Evolutionary conservation across 768 basidiomycete species (phyloP), one percentile per base, ranked within the genome.

Genomic region (Roridomyces roridus): DNA sequence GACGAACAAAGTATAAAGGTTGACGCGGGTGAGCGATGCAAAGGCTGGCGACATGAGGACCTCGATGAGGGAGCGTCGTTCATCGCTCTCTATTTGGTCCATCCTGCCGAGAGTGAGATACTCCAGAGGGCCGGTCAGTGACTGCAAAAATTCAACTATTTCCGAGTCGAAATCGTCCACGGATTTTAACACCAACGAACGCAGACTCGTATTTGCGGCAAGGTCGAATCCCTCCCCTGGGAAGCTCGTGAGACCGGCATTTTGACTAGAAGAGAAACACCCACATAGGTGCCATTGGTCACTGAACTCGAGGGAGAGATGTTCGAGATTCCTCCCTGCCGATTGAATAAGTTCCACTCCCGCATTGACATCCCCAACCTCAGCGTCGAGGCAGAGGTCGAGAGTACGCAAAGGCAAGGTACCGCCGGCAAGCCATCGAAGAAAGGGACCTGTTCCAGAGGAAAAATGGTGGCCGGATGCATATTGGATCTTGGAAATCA

Each of bases 271-370:
- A 26, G 26, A 18, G 9, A 37, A 6, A 20, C 46, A 55, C 51
- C 21, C 40, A 60, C 55, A 62, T 11, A 53, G 6, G 5, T 50
- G 40, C 54, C 54, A 62, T 37, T 57, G 56, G 15, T 57, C 56
- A 24, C 5, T 12, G 31, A 62, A 62, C 8, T 4, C 23, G n/a
- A 62, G 52, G 21, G 25, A 52, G 12, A 62, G 52, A n/a, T 47
- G 40, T 36, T 35, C 26, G 14, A 62, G 56, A 37, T 46, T 40
- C 6, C 18, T 9, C 10, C 44, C 39, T 1, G 56, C 48, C 10
- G 60, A 55, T 18, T 23, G 18, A 21, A 62, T 36, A 52, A 62
- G 60, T 10, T 43, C 46, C 11, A 62, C 60, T 20, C 56, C 60
- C 3, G 47, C 55, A 18, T 45, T 46, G 14, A 58, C 49, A 23